These are phyloP conservation scores for Thelonectria olida DNA, from an alignment of 2,329 filamentous ascomycete genomes.

Conservation along the genomic window DNA sequence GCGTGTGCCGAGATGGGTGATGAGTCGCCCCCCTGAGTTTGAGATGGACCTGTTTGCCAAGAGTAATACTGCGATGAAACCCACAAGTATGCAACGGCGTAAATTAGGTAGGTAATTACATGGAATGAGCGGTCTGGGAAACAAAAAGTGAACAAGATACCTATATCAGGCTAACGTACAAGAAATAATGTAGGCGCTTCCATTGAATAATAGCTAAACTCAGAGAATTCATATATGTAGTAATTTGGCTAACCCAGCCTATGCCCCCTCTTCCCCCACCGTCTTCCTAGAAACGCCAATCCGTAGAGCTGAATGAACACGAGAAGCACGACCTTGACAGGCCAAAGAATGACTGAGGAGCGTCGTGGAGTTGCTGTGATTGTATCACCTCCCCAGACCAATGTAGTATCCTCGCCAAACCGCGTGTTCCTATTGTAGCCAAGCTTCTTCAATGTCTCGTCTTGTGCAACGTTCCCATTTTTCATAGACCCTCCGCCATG, in stretches of 20 bases:
- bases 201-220: constrained; percentile 33
- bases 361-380: neutral
- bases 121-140: too few species aligned
- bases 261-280: constrained; percentile 7
- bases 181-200: constrained; percentile 27
- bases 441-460: constrained; percentile 9
- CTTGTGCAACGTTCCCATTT: constrained; percentile 1
- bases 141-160: too few species aligned
- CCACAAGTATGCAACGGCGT: too few species aligned
- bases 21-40: too few species aligned
- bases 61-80: too few species aligned
- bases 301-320: constrained; percentile 32
- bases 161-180: too few species aligned
- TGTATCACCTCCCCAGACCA: constrained; percentile 11
- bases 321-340: constrained; percentile 12
- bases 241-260: constrained; percentile 29
- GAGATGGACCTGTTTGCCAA: too few species aligned
- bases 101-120: too few species aligned
- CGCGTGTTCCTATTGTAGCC: constrained; percentile 5
- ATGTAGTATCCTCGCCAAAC: constrained; percentile 11
- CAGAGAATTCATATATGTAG: constrained; percentile 26
- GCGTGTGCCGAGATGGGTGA: too few species aligned
- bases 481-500: constrained; percentile 40
- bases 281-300: constrained; percentile 40
- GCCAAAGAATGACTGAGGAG: constrained; percentile 3